phyloP scores from a whole-genome alignment of 768 basidiomycete genomes.

The Collybia sordida region DNA sequence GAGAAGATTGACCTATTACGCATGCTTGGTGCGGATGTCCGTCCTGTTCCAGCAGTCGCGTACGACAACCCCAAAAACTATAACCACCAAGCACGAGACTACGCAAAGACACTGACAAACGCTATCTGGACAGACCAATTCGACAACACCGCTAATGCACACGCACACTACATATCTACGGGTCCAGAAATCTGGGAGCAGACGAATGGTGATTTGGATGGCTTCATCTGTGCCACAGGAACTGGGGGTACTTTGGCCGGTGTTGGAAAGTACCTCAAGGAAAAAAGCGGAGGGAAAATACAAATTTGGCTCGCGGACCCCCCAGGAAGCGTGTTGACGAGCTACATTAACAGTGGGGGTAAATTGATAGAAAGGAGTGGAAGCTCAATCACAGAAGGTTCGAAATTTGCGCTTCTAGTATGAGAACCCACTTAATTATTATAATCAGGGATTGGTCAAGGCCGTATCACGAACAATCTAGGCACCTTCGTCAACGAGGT shows the following conservation, averaged over 20 bases:
- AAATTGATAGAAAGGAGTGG: constrained; percentile 74
- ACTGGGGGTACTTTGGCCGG: constrained; percentile 97
- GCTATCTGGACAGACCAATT: constrained; percentile 98
- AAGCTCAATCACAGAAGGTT: constrained; percentile 93
- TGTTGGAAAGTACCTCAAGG: constrained; percentile 78
- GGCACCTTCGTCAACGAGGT: constrained; percentile 76
- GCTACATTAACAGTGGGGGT: constrained; percentile 79
- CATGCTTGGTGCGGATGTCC: constrained; percentile 97
- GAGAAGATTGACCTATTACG: constrained; percentile 97
- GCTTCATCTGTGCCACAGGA: constrained; percentile 92
- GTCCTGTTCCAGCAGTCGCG: constrained; percentile 94
- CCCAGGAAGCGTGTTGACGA: constrained; percentile 89
- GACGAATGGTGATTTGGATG: constrained; percentile 75
- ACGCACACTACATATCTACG: constrained; percentile 85
- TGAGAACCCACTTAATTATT: not conserved
- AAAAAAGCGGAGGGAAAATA: constrained; percentile 73
- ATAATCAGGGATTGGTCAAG: constrained; percentile 87
- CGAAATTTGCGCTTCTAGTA: constrained; percentile 7
- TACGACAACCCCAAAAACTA: constrained; percentile 96
- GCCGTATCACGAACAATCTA: constrained; percentile 91
- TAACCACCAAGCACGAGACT: constrained; percentile 95
- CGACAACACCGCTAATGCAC: constrained; percentile 91
- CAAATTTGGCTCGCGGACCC: constrained; percentile 97
- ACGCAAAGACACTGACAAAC: constrained; percentile 70
- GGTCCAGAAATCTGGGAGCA: constrained; percentile 98